Percentiles rank a stretch among this genome's conserved stretches.
Evolutionary conservation across 495 filamentous ascomycete species (phyloP).

Genomic region (Aspergillus egyptiacus): DNA sequence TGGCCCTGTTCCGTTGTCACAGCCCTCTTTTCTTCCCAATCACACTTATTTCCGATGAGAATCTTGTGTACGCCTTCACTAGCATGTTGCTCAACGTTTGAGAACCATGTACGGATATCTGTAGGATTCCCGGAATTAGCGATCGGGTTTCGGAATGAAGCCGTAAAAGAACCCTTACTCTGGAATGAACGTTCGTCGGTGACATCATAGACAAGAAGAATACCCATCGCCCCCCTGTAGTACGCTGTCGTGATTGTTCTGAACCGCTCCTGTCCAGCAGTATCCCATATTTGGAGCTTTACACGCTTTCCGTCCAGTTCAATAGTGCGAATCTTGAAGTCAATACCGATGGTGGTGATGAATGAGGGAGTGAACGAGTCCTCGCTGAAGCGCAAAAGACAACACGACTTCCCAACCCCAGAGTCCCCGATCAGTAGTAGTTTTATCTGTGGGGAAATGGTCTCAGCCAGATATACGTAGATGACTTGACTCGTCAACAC

Average conservation of each 20-base stretch:
- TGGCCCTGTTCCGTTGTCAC: constrained; percentile 92
- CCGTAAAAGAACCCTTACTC: constrained; percentile 55
- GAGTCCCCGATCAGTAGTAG: constrained; percentile 97
- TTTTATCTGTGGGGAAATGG: constrained; percentile 70
- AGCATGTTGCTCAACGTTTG: constrained; percentile 97
- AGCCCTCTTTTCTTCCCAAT: constrained; percentile 98
- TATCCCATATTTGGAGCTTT: constrained; percentile 99
- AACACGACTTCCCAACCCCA: constrained; percentile 97
- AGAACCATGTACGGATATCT: constrained; percentile 99
- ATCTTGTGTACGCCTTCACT: constrained; percentile 99
- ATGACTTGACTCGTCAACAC: constrained; percentile 19
- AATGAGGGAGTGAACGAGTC: constrained; percentile 98
- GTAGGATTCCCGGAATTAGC: background rate
- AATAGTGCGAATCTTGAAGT: constrained; percentile 99
- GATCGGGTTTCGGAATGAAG: background rate
- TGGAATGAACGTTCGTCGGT: constrained; percentile 96
- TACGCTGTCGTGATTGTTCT: constrained; percentile 98
- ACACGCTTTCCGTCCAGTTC: constrained; percentile 97
- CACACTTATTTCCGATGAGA: constrained; percentile 98
- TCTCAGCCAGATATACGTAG: constrained; percentile 3
- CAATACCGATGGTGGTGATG: constrained; percentile 99
- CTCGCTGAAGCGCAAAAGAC: constrained; percentile 95
- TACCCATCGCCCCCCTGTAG: constrained; percentile 97
- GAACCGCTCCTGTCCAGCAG: constrained; percentile 95
- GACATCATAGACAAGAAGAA: constrained; percentile 96